Base-by-base conservation (phyloP, 2,329 filamentous ascomycete genomes). In the Fusarium siculi region DNA sequence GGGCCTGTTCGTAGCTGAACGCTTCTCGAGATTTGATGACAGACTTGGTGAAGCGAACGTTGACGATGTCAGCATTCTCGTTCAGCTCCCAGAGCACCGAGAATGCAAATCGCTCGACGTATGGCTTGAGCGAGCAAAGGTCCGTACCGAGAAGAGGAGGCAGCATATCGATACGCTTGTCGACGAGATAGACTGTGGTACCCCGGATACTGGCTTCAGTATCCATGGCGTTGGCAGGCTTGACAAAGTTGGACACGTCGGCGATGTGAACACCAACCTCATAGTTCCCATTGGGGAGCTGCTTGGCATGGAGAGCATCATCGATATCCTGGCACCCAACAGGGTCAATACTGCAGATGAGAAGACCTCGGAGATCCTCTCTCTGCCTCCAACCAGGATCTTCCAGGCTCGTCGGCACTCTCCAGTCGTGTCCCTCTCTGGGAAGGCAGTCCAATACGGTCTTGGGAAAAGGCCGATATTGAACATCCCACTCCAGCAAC, bases 91-190 rank as follows among this genome's bases (percentile, higher is more conserved):
- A 96, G 25, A 96, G 84, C 12, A 92, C 92, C 2, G 93, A 96
- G 80, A 96, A 96, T 34, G 94, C 93, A 79, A 91, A 96, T 15
- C 93, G 93, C 84, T 99, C 96, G n/a, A 99, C 95, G 77, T 98
- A 96, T 1, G 96, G 96, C 82, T 98, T 98, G 25, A 99, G 86
- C 1, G 96, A 99, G 84, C 96, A 99, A 3, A 99, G 87, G 79
- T 99, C 95, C 2, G 96, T 99, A 65, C 96, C 96, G 18, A 99
- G 91, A 37, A 99, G 91, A 88, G 95, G 95, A 2, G 97, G 97
- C 81, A 99, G 88, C 97, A 99, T 99, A 85, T 99, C 97, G 78
- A 99, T 99, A 77, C 96, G 95, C 87, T 99, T 99, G 83, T 99
- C 96, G 7, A 99, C 96, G 21, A 99, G 87, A 81, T 99, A 99